Evolutionary conservation across 2,329 filamentous ascomycete species (phyloP), one percentile per base, ranked within the genome.

Genomic region (Amylocarpus encephaloides): DNA sequence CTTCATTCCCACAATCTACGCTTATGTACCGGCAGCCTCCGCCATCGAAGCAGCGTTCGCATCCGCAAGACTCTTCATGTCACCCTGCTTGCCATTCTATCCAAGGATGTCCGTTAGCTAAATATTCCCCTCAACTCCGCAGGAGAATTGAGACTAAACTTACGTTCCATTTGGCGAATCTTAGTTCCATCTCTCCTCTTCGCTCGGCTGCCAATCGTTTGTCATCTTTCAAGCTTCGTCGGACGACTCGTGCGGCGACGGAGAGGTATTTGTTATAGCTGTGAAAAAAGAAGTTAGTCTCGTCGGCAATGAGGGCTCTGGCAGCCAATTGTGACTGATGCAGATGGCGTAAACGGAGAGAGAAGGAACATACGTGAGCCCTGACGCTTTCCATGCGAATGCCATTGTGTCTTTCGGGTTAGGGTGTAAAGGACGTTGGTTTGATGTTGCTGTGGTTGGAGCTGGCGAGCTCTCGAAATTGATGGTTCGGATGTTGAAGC

Each of bases 181-280:
- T 84, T 65, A 98, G 74, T 49, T 97, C 92, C 74, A 85, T 85
- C 73, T 90, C 82, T 68, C 90, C 91, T 70, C 93, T 84, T 69
- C 88, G 85, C 82, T 97, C 93, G 59, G 91, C 90, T 62, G 71
- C 71, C 62, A 96, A 72, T 75, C 93, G 83, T 78, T 90, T 86
- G 52, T 93, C 88, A 68, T 98, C 93, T 81, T 97, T 96, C 72
- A 98, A 80, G 71, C 90, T 95, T 71, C 89, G 87, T 77, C 94
- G 93, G 71, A 98, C 88, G 69, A 88, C 87, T 73, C 91, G 90
- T 73, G 91, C 83, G 68, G 93, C 90, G 75, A 98, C 82, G 69
- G 91, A 84, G 70, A 98, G 85, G 85, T 96, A 97, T 78, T 91
- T 93, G 86, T 98, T 98, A 88, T 98, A 98, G 77, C 93, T 98